Percentiles rank a stretch among this genome's conserved stretches.
Evolutionary conservation across 306 rosid species (phyloP).

Genomic region (Alnus glutinosa): DNA sequence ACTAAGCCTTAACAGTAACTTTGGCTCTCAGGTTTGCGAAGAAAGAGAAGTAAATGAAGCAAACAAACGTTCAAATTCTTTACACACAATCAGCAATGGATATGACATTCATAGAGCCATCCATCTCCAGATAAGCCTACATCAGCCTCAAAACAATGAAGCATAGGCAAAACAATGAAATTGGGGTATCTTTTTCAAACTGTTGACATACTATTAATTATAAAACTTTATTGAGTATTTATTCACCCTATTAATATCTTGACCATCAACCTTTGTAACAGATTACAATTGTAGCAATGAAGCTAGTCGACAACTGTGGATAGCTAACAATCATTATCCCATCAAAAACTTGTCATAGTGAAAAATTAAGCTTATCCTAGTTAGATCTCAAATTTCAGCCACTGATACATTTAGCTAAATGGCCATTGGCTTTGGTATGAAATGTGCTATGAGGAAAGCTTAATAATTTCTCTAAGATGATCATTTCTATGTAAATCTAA

Average conservation of each 20-base stretch:
- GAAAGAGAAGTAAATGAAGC: conserved; percentile 38
- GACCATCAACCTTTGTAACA: conserved; percentile 35
- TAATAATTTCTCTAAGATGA: conserved; percentile 29
- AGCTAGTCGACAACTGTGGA: conserved; percentile 26
- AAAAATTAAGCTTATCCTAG: conserved; percentile 35
- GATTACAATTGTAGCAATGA: conserved; percentile 64
- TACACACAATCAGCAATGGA: conserved; percentile 40
- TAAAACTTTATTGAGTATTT: background rate
- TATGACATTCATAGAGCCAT: conserved; percentile 49
- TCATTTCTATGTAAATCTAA: conserved; percentile 39
- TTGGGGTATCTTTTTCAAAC: conserved; percentile 63
- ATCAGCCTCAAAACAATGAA: conserved; percentile 55
- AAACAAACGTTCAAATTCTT: conserved; percentile 35
- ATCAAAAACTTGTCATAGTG: conserved; percentile 29
- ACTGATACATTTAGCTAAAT: conserved; percentile 17
- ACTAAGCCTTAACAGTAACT: conserved; percentile 25
- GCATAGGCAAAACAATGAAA: conserved; percentile 42
- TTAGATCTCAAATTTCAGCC: conserved; percentile 7
- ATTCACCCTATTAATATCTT: background rate
- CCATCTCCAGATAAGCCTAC: conserved; percentile 73
- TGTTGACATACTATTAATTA: background rate
- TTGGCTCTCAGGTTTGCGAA: conserved; percentile 53
- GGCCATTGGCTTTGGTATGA: conserved; percentile 36
- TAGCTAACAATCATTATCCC: conserved; percentile 30
- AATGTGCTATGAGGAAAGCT: conserved; percentile 33